phyloP scores from a whole-genome alignment of 805 yeast genomes.

The Isabelozyma gotoi region DNA sequence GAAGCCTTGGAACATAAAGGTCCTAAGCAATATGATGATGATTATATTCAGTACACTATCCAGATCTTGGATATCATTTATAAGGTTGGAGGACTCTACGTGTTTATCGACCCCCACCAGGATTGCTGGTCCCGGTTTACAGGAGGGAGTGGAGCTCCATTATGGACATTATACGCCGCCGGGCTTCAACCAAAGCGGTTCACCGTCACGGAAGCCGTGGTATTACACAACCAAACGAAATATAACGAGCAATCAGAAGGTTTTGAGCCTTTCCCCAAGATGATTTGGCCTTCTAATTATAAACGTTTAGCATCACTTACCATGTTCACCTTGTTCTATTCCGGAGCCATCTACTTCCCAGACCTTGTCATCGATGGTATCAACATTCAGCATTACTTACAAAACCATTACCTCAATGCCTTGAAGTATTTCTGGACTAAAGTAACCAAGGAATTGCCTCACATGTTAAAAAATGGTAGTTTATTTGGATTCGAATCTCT shows the following conservation, averaged over 20 bases:
- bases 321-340: constrained; percentile 85
- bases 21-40: constrained; percentile 80
- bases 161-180: constrained; percentile 89
- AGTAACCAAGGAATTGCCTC: constrained; percentile 23
- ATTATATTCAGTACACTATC: constrained; percentile 68
- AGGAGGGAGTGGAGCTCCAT: constrained; percentile 93
- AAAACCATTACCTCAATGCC: constrained; percentile 58
- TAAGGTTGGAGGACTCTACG: constrained; percentile 69
- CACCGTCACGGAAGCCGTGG: constrained; percentile 71
- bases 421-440: constrained; percentile 38
- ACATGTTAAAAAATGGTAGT: constrained; percentile 42
- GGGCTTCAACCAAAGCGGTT: constrained; percentile 83
- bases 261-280: constrained; percentile 62
- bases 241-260: constrained; percentile 35
- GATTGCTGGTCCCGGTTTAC: constrained; percentile 89
- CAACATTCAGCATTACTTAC: constrained; percentile 78
- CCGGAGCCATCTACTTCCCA: constrained; percentile 77
- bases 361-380: constrained; percentile 65
- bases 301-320: constrained; percentile 69
- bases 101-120: constrained; percentile 86
- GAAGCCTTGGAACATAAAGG: constrained; percentile 90
- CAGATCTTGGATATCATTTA: constrained; percentile 57
- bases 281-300: constrained; percentile 94
- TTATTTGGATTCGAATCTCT: constrained; percentile 78
- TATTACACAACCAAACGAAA: constrained; percentile 58